phyloP scores from a whole-genome alignment of 208 protist genomes.

The Blechomonas ayalai region DNA sequence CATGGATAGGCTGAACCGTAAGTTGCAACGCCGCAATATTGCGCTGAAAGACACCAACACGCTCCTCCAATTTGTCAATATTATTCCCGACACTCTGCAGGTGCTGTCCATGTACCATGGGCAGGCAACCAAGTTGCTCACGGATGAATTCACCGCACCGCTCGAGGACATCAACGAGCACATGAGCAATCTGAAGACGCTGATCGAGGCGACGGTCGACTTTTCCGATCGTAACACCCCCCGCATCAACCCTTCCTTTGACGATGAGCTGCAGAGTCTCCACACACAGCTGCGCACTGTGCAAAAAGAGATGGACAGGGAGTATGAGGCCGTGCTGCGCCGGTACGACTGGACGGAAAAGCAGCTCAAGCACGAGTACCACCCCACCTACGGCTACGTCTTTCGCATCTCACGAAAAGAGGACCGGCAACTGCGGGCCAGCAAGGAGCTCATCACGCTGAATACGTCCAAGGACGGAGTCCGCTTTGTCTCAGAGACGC shows the following conservation, averaged over 20 bases:
- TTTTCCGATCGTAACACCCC: conserved; percentile 58
- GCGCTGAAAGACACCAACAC: conserved; percentile 84
- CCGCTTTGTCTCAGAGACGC: conserved; percentile 87
- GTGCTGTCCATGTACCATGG: conserved; percentile 65
- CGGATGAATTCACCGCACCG: conserved; percentile 77
- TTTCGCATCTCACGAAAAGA: conserved; percentile 90
- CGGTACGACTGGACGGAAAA: conserved; percentile 82
- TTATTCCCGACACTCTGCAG: conserved; percentile 53
- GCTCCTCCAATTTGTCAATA: conserved; percentile 78
- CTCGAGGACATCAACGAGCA: conserved; percentile 83
- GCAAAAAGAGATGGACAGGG: conserved; percentile 68
- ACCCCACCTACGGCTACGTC: conserved; percentile 83
- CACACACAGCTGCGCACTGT: conserved; percentile 58
- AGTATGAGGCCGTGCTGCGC: conserved; percentile 51
- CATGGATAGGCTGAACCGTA: conserved; percentile 90
- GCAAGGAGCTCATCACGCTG: conserved; percentile 62
- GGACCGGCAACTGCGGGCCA: conserved; percentile 81
- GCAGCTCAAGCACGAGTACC: conserved; percentile 89
- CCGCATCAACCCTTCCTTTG: conserved; percentile 92
- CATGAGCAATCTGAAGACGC: conserved; percentile 65
- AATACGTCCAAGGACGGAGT: conserved; percentile 93
- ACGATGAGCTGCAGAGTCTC: conserved; percentile 88
- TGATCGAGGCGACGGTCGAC: conserved; percentile 81
- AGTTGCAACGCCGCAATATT: conserved; percentile 79
- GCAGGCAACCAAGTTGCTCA: conserved; percentile 60